phyloP scores from a whole-genome alignment of 2,329 filamentous ascomycete genomes.

The Purpureocillium lavendulum region DNA sequence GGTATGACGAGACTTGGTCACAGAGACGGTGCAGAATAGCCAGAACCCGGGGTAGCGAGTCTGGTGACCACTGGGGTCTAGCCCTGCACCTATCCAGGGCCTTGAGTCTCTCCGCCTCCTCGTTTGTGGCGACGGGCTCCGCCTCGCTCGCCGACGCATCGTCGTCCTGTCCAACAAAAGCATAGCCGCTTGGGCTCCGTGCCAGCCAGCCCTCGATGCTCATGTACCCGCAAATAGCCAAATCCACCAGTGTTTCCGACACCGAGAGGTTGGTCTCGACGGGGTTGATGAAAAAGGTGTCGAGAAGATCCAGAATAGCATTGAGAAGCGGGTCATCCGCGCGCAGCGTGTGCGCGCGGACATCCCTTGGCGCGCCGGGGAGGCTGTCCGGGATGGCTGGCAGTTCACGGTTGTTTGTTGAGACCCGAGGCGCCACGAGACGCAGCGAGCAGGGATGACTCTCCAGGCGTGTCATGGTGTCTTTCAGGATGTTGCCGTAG shows the following conservation, averaged over 20 bases:
- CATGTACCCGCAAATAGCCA: slow-evolving; percentile 79
- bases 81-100: slow-evolving; percentile 43
- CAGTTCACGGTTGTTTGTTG: slow-evolving; percentile 46
- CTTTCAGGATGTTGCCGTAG: slow-evolving; percentile 64
- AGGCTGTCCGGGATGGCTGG: slow-evolving; percentile 47
- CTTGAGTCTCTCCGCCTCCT: slow-evolving; percentile 29
- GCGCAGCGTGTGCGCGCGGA: slow-evolving; percentile 52
- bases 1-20: slow-evolving; percentile 54
- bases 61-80: slow-evolving; percentile 43
- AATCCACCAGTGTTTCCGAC: slow-evolving; percentile 72
- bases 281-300: slow-evolving; percentile 80
- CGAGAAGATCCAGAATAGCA: slow-evolving; percentile 61
- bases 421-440: slow-evolving; percentile 54
- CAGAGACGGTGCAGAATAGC: slow-evolving; percentile 50
- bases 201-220: slow-evolving; percentile 86
- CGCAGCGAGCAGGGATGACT: slow-evolving; percentile 65
- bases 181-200: slow-evolving; percentile 57
- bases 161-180: slow-evolving; percentile 34
- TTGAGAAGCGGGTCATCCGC: slow-evolving; percentile 55
- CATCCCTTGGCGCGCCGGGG: slow-evolving; percentile 53
- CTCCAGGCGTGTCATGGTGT: slow-evolving; percentile 61
- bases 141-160: slow-evolving; percentile 9
- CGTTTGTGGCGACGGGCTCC: slow-evolving; percentile 6
- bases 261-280: slow-evolving; percentile 85
- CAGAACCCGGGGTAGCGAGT: slow-evolving; percentile 45